Evolutionary conservation across 2,329 filamentous ascomycete genomes (phyloP).

Genomic region (Fusarium sp.): DNA sequence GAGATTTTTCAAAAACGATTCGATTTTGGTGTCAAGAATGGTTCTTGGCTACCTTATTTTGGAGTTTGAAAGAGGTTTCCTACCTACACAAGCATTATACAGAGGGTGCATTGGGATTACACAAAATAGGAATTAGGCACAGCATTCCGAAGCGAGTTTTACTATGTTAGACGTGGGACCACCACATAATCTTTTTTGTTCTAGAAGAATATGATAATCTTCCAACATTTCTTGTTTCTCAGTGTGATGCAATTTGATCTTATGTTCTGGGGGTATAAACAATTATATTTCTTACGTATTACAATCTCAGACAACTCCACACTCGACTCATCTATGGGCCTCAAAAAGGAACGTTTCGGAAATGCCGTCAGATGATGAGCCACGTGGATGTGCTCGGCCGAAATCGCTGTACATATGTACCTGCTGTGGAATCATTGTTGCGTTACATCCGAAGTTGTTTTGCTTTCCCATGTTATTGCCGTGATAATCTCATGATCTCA

Average conservation of each 20-base stretch:
- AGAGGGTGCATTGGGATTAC: constrained; percentile 10
- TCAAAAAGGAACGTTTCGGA: constrained; percentile 7
- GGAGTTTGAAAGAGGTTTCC: constrained; percentile 23
- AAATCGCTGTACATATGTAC: constrained; percentile 1
- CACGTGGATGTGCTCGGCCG: constrained; percentile 29
- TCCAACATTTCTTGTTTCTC: neutral
- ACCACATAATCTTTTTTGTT: constrained; percentile 5
- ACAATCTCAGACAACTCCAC: constrained; percentile 16
- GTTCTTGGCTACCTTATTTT: constrained; percentile 12
- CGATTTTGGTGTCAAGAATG: constrained; percentile 3
- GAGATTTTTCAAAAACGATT: constrained; percentile 26
- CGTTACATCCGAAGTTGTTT: neutral
- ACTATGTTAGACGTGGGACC: constrained; percentile 26
- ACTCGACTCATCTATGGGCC: constrained; percentile 7
- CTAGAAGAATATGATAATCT: constrained; percentile 19
- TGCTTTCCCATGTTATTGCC: constrained; percentile 22
- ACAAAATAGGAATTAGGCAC: constrained; percentile 22
- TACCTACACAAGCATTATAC: constrained; percentile 2
- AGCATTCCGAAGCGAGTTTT: constrained; percentile 25
- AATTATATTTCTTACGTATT: constrained; percentile 11
- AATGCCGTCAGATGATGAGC: constrained; percentile 23
- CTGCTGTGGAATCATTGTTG: neutral
- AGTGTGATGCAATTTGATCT: constrained; percentile 6
- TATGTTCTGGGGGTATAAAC: neutral
- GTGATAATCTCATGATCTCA: constrained; percentile 13